Evolutionary conservation across 768 basidiomycete genomes (phyloP), one percentile per base, ranked within the genome.

Genomic region (Russula griseocarnosa): DNA sequence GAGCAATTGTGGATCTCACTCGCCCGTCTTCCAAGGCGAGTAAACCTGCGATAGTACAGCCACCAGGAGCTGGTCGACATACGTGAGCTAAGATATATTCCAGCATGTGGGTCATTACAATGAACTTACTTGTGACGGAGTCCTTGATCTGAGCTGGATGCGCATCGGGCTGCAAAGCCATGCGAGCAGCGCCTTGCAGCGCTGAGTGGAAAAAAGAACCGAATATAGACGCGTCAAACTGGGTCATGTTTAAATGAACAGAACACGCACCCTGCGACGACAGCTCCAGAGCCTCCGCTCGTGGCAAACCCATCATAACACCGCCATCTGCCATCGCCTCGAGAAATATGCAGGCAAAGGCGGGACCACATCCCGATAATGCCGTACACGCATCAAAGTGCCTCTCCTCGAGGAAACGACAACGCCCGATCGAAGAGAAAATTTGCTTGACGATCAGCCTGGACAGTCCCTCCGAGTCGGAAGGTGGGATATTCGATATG

Each of bases 261-360:
- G 32, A 9, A 16, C 11, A 76, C 86, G 70, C 72, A 97, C 96
- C 94, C 76, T 99, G 97, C 51, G 96, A 86, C 55, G 97, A 96
- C 57, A 99, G 77, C 73, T 99, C 97, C 49, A 98, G 76, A 5
- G 97, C 94, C 74, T 98, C 97, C 2, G 86, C 84, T 66, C 97
- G 81, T 3, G 97, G 97, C 57, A 99, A 77, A 34, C 97, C 97
- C 97, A 98, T 98, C 96, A 99, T 98, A 52, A 98, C 97, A 50
- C 94, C 97, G 30, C 97, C 97, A 74, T 98, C 97, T 1, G 94
- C 89, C 94, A 99, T 97, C 0, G 97, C 96, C 75, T 99, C 97
- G 67, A 99, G 81, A 70, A 98, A 93, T 55, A 98, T 86, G 69
- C 93, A 94, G 0, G 93, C 94, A 75, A 99, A 98, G 0, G 97